Base-by-base conservation (phyloP, 257 asterid species). In the Salvia hispanica region DNA sequence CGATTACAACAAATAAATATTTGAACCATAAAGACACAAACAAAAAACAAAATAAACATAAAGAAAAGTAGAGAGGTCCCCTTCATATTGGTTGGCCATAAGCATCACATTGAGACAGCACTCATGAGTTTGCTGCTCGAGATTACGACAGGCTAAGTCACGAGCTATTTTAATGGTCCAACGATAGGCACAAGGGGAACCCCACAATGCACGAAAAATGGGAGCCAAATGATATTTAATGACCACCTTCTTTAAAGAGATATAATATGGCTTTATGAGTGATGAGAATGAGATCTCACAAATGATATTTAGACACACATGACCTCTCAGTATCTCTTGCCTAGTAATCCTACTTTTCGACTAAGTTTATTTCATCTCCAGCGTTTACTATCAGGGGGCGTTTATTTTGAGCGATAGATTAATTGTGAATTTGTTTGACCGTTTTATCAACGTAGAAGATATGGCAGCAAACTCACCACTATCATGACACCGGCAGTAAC, bases 401-500 rank as follows among this genome's bases (percentile, higher is more conserved):
- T 11, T 44, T 14, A 28, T 21, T 40, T 45, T 39, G 67, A 46
- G 21, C 21, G 21, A 18, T 18, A 18, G 21, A 25, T 25, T 25
- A 25, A 25, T 25, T 25, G 31, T 25, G 31, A 25, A 2, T 25
- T 25, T 25, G 31, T 25, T 25, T 25, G 31, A 25, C 31, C 2
- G 31, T 25, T 25, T 25, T 25, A 25, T 2, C 31, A 25, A 54
- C 14, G 18, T 42, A 37, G 76, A 45, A 43, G 33, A 64, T 4
- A 62, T 62, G 45, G 46, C 18, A 73, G 74, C 66, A 47, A 64
- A 78, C 96, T 87, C 80, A 92, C 98, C 95, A 65, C 86, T 85
- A 64, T 74, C 75, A 61, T 76, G 92, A 67, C 98, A 92, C 12
- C 76, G 72, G 88, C 98, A 92, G 85, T 77, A 80, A 70, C 52